Evolutionary conservation across 441 rosid species (phyloP).

Genomic region (Corymbia citriodora): DNA sequence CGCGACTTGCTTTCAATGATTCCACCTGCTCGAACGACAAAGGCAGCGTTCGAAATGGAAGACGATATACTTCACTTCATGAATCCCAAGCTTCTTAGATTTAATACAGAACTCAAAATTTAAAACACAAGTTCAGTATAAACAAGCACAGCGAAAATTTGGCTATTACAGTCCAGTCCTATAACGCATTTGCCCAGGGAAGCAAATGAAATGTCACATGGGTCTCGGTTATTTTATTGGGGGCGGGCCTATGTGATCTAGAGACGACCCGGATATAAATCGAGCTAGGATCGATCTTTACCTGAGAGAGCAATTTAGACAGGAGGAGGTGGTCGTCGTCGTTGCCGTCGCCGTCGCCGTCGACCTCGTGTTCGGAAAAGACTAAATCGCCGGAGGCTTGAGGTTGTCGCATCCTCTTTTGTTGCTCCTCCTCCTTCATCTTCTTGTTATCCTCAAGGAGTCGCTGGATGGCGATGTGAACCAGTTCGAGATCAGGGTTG

Average conservation of each 20-base stretch:
- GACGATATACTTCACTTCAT: neutral
- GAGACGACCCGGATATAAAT: neutral
- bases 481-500: constrained; percentile 18
- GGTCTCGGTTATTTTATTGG: neutral
- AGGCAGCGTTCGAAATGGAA: neutral
- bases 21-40: constrained; percentile 28
- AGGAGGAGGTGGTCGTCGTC: constrained; percentile 32
- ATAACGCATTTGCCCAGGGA: neutral
- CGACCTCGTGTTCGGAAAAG: neutral
- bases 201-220: neutral
- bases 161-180: neutral
- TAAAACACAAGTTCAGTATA: neutral
- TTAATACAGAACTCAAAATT: neutral
- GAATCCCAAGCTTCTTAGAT: neutral
- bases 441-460: constrained; percentile 22
- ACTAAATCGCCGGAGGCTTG: neutral
- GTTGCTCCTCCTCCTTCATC: neutral
- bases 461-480: constrained; percentile 24
- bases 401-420: neutral
- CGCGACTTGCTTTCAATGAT: constrained; percentile 17
- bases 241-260: neutral
- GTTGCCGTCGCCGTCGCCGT: constrained; percentile 1
- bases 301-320: constrained; percentile 43
- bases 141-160: neutral
- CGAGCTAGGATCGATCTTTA: neutral